Evolutionary conservation across 257 asterid genomes (phyloP), one percentile per base, ranked within the genome.

Genomic region (Catharanthus roseus): DNA sequence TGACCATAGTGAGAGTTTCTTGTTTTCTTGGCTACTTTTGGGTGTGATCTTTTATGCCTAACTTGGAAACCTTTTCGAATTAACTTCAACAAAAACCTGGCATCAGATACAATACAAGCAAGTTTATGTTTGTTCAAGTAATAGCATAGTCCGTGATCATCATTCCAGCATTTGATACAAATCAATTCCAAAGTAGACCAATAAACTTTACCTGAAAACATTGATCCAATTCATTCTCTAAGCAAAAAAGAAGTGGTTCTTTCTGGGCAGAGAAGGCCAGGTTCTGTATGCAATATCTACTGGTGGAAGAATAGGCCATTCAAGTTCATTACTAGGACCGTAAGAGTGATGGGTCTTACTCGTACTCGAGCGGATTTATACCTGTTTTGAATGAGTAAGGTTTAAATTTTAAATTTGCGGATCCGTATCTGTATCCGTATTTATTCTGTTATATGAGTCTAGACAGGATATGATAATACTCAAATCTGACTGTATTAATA

Each of bases 251-350:
- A n/a, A n/a, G 31, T 36, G 13, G 45, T 24, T 47, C 24, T 42
- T 62, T 72, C 50, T n/a, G 3, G 42, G 21, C 45, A 11, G 26
- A n/a, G 5, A 24, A 15, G 36, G 5, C 85, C 87, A 80, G 5
- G 51, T 75, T 67, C 31, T 67, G 69, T 78, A 78, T 1, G 77
- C 83, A 23, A 71, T 15, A 28, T 58, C n/a, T 15, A n/a, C 24
- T 7, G 8, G 34, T 0, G 83, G 80, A 31, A 85, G 87, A 61
- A 81, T 12, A 2, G 7, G 7, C n/a, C n/a, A n/a, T n/a, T n/a
- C n/a, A n/a, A n/a, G n/a, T n/a, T n/a, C n/a, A n/a, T n/a, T n/a
- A n/a, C n/a, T n/a, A n/a, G n/a, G n/a, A n/a, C n/a, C n/a, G n/a
- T n/a, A n/a, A n/a, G n/a, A n/a, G n/a, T n/a, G n/a, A n/a, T n/a